Evolutionary conservation across 495 filamentous ascomycete species (phyloP), one percentile per base, ranked within the genome.

Genomic region (Glarea lozoyensis): DNA sequence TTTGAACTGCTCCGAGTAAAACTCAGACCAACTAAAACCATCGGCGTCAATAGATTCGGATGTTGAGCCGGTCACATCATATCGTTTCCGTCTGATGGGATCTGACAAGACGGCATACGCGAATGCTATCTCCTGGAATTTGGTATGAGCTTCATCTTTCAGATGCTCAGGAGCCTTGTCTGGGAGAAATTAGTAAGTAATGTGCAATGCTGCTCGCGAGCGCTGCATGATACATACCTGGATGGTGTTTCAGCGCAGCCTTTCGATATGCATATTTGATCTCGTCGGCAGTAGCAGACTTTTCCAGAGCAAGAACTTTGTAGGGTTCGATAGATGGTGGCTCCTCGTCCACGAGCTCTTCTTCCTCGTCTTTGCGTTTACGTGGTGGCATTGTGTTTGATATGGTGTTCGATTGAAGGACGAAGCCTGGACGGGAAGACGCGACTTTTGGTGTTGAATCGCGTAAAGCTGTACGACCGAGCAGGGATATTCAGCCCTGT

Each of bases 41-140:
- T 69, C 59, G 49, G 81, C 73, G 39, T 89, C 64, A 22, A 76
- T 66, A 13, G 77, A 79, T 52, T 94, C 89, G 2, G 80, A 75
- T 0, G 89, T 97, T 37, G 76, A 86, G 42, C 92, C 92, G 0
- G 90, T 95, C 43, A 70, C 67, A 58, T 98, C 89, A 62, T 95
- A 98, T 45, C 86, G 80, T 37, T 73, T 75, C 39, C 90, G 82
- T 23, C 89, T 77, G 3, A 68, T 65, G 9, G 76, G 65, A 45
- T 94, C 86, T 19, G 86, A 95, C 34, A 98, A 78, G 35, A 98
- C 81, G 13, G 85, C 88, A 55, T 97, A 94, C 32, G 93, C 89
- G 48, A 96, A 89, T 9, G 89, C 92, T 52, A 97, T 79, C 40
- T 79, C 67, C 58, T 97, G 92, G 68, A 98, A 98, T 25, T 73